Conservation (phyloP, 441 rosid species). For the Adansonia gregorii region DNA sequence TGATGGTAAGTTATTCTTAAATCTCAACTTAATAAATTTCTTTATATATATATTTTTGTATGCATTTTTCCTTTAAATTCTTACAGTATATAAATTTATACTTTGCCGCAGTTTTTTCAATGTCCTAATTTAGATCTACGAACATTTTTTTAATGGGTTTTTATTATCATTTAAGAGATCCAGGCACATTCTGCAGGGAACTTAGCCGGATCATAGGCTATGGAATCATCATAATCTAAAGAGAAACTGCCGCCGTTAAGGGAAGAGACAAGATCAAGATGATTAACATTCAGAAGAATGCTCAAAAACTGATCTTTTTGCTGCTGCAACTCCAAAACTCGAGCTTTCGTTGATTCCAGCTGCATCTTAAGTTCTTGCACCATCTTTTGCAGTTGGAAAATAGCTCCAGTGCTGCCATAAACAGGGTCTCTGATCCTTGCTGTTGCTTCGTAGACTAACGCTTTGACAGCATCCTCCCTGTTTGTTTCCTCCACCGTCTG, state of each 20-base stretch:
- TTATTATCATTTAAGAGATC: slow-evolving; percentile 21
- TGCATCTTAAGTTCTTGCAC: slow-evolving; percentile 36
- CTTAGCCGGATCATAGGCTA: slow-evolving; percentile 30
- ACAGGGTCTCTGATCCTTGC: slow-evolving; percentile 53
- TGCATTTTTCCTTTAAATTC: too few relatives aligned
- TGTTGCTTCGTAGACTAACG: slow-evolving; percentile 49
- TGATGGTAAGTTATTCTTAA: too few relatives aligned
- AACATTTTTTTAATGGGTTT: not conserved
- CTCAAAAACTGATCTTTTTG: slow-evolving; percentile 36
- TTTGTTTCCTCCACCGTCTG: slow-evolving; percentile 46
- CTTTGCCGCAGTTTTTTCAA: too few relatives aligned
- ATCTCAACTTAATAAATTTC: too few relatives aligned
- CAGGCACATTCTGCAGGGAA: slow-evolving; percentile 26
- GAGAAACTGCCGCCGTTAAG: not conserved
- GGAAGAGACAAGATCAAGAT: slow-evolving; percentile 20
- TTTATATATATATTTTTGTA: too few relatives aligned
- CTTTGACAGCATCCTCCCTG: slow-evolving; percentile 50
- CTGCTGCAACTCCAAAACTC: slow-evolving; percentile 28
- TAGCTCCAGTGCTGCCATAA: slow-evolving; percentile 44
- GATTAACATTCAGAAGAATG: slow-evolving; percentile 27
- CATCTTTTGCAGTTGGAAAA: slow-evolving; percentile 42
- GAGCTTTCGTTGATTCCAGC: slow-evolving; percentile 34
- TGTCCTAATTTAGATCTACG: not conserved
- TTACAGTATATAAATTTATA: too few relatives aligned
- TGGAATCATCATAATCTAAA: slow-evolving; percentile 18